Base-by-base conservation (phyloP, 441 rosid genomes). In the Aquilaria agallochum region DNA sequence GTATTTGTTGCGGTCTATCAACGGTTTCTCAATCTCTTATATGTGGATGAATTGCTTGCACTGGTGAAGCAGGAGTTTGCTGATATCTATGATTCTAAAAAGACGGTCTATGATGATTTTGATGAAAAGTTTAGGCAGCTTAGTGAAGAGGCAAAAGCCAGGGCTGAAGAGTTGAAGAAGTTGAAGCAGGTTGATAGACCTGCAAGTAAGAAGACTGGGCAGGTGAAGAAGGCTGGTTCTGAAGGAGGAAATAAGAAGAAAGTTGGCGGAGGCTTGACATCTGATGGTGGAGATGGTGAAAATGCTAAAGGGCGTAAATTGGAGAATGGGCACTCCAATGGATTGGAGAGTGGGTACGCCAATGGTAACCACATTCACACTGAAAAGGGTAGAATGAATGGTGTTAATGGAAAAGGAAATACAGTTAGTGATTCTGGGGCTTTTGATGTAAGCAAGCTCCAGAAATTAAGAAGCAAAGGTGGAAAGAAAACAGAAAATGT, bases 1-100 rank as follows among this genome's bases (percentile, higher is more conserved):
- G 98, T 94, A 11, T 90, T 94, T 53, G 97, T 94, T 53, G 98
- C 95, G 6, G 97, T 94, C 31, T 94, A 90, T 77, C 98, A 94
- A 82, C 85, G 89, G 60, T 87, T 94, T 63, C 93, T 94, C 55
- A 92, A 89, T 69, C 70, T 94, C 50, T 72, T 94, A 3, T 94
- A 94, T 64, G 97, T 89, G 62, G 99, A 94, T 65, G 99, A 94
- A 58, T 69, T 94, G 79, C 92, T 91, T 13, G 71, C 84, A 0
- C 70, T 86, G 92, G 82, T 91, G 32, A 94, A 74, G 81, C 84
- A 69, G n/a, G 87, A 84, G 69, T 94, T 94, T 53, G 64, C 92
- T 0, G 80, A 86, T 72, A 79, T 94, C 40, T 94, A 94, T 53
- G 95, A 94, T 77, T 89, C 90, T 0, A 91, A 86, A 51, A 63